These are phyloP conservation scores for Venustampulla echinocandica DNA, from an alignment of 495 filamentous ascomycete species.

Conservation along the genomic window DNA sequence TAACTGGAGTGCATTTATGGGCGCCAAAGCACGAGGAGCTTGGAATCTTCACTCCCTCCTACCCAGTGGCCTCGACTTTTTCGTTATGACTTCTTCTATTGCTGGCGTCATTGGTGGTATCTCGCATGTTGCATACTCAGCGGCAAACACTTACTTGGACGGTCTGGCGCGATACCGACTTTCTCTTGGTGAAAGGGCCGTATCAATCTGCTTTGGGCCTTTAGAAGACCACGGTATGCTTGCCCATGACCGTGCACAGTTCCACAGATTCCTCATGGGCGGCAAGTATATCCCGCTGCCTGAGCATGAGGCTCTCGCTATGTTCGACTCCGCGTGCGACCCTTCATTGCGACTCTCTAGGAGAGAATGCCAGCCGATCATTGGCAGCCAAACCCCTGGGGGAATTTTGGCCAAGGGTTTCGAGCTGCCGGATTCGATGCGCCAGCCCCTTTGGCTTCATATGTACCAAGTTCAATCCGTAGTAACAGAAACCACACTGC, in stretches of 20 bases:
- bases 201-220: not conserved
- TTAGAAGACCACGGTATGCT: not conserved
- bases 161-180: not conserved
- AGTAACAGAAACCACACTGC: not conserved
- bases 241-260: not conserved
- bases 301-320: slow-evolving; percentile 20
- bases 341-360: not conserved
- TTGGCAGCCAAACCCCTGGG: not conserved
- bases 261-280: not conserved
- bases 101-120: slow-evolving; percentile 46
- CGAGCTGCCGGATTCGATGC: not conserved
- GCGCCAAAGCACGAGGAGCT: slow-evolving; percentile 42
- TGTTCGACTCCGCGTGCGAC: not conserved
- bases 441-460: not conserved
- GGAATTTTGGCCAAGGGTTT: not conserved
- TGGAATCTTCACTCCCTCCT: slow-evolving; percentile 47
- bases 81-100: slow-evolving; percentile 53
- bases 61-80: slow-evolving; percentile 50
- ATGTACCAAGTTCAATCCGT: not conserved
- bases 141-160: not conserved
- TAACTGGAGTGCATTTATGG: not conserved
- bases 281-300: not conserved
- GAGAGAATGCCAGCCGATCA: too few relatives aligned
- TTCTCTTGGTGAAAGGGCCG: not conserved
- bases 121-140: not conserved